Evolutionary conservation across 495 filamentous ascomycete genomes (phyloP).

Genomic region (Neurospora pannonica): DNA sequence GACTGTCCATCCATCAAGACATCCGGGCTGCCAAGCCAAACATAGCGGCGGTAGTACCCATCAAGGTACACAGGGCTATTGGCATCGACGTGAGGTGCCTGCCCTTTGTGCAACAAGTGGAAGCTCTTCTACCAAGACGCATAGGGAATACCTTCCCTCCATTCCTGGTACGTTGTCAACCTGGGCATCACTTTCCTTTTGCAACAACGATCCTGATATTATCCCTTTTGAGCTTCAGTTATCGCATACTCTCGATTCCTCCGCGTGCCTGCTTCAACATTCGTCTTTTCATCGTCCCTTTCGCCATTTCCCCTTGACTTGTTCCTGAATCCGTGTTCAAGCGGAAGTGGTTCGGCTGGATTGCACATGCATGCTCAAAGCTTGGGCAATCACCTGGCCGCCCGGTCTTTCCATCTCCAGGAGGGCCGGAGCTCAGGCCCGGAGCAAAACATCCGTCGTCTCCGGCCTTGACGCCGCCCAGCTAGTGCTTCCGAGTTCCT

Average conservation of each 20-base stretch:
- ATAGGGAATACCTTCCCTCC: background rate
- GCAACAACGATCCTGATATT: background rate
- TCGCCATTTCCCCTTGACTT: background rate
- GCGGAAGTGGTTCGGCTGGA: background rate
- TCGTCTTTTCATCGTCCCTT: background rate
- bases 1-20: background rate
- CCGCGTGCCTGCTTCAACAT: background rate
- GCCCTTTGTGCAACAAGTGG: background rate
- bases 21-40: background rate
- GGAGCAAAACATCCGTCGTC: background rate
- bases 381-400: background rate
- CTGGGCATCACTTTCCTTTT: background rate
- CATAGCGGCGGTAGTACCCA: background rate
- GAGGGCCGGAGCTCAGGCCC: constrained; percentile 11
- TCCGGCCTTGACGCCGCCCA: background rate
- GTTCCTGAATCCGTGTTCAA: background rate
- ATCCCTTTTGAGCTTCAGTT: background rate
- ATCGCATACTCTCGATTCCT: background rate
- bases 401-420: constrained; percentile 3
- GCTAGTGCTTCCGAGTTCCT: background rate
- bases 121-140: background rate
- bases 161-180: background rate
- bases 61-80: background rate
- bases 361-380: background rate
- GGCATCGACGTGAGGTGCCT: background rate